These are phyloP conservation scores for Suhomyces atakaporum DNA, from an alignment of 1,139 yeast species.

Conservation along the genomic window DNA sequence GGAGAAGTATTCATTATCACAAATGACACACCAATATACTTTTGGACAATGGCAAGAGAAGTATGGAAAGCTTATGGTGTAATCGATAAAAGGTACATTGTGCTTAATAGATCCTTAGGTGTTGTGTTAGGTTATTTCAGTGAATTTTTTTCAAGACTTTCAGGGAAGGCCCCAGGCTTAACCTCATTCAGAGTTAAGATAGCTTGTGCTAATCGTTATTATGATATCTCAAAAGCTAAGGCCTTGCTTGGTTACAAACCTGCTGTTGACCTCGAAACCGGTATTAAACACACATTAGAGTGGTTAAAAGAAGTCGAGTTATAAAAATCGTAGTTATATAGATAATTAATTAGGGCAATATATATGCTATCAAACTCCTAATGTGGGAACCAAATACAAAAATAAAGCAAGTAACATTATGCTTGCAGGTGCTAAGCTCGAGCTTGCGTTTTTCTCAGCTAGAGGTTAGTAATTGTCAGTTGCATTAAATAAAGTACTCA, in stretches of 20 bases:
- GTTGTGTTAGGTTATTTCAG: constrained; percentile 78
- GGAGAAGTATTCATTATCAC: constrained; percentile 92
- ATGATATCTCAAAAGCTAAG: constrained; percentile 88
- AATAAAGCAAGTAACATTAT: no score
- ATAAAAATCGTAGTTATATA: no score
- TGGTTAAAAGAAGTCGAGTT: constrained; percentile 76
- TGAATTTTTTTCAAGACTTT: constrained; percentile 65
- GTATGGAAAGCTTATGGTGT: constrained; percentile 97
- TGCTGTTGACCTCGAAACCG: constrained; percentile 76
- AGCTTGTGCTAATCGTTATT: constrained; percentile 94
- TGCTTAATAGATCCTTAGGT: constrained; percentile 71
- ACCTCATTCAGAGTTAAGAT: constrained; percentile 94
- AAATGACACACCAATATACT: constrained; percentile 92
- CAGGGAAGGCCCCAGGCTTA: constrained; percentile 88
- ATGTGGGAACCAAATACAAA: no score
- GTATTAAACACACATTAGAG: constrained; percentile 74
- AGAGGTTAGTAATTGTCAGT: no score
- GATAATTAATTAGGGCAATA: no score
- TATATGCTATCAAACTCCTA: no score
- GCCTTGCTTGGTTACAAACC: constrained; percentile 76
- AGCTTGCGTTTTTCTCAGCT: no score
- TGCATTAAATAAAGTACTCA: no score
- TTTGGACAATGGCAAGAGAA: constrained; percentile 95
- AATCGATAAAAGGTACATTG: constrained; percentile 68
- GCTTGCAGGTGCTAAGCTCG: no score